A percentile compares a stretch with the other conserved stretches of the same genome.
Conservation (phyloP, 768 basidiomycete species). For the Serendipita indica region DNA sequence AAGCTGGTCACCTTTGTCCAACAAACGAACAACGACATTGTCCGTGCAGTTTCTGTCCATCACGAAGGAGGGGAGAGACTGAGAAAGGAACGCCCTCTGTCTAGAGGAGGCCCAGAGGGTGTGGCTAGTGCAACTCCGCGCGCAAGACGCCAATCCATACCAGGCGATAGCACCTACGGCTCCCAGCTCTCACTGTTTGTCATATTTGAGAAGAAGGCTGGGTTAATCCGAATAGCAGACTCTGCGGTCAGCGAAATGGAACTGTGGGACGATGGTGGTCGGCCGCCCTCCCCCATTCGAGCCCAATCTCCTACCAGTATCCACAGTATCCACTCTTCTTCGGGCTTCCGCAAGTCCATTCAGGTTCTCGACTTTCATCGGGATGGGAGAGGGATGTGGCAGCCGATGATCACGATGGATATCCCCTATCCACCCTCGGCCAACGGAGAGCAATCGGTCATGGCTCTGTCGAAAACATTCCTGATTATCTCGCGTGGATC, state of each 20-base stretch:
- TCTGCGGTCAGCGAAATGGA: constrained; percentile 70
- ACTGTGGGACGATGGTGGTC: constrained; percentile 28
- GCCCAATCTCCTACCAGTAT: constrained; percentile 19
- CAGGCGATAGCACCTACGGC: constrained; percentile 33
- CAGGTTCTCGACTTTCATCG: constrained; percentile 26
- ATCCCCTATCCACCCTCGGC: constrained; percentile 27
- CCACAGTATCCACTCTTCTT: constrained; percentile 18
- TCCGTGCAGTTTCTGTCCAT: background rate
- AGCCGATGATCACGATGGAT: constrained; percentile 34
- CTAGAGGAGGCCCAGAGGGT: background rate
- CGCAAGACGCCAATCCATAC: constrained; percentile 29
- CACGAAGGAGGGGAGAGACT: background rate
- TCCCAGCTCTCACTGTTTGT: constrained; percentile 68
- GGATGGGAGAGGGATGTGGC: constrained; percentile 32
- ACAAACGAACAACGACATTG: constrained; percentile 12
- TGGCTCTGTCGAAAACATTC: constrained; percentile 29
- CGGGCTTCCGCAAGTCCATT: constrained; percentile 30
- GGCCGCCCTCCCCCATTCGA: constrained; percentile 3
- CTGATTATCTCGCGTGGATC: constrained; percentile 57
- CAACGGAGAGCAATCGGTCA: constrained; percentile 12
- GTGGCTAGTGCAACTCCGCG: constrained; percentile 33
- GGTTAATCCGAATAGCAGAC: constrained; percentile 67
- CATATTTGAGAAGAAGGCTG: constrained; percentile 75
- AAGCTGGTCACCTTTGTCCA: constrained; percentile 49
- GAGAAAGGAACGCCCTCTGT: background rate